These are phyloP conservation scores for Boehmeria nivea DNA, from an alignment of 306 rosid genomes.

Conservation along the genomic window DNA sequence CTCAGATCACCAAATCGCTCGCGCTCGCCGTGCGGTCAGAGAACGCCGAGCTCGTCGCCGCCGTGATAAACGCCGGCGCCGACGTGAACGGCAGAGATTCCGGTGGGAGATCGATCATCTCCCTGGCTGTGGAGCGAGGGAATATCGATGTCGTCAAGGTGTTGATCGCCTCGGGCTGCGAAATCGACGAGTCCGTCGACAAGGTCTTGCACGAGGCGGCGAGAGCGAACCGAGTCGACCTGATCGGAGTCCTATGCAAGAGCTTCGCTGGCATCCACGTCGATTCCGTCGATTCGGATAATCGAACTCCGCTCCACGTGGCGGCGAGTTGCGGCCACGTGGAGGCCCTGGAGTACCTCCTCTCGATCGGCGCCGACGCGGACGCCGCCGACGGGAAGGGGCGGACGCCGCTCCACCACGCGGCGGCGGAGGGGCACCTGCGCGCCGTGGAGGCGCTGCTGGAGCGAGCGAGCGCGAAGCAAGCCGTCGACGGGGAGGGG, in stretches of 20 bases:
- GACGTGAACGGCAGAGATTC: slow-evolving; percentile 35
- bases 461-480: slow-evolving; percentile 45
- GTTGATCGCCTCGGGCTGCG: slow-evolving; percentile 44
- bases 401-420: slow-evolving; percentile 67
- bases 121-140: slow-evolving; percentile 37
- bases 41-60: slow-evolving; percentile 28
- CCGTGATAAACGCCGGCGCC: slow-evolving; percentile 55
- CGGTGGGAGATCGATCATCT: slow-evolving; percentile 33
- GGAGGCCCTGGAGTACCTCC: slow-evolving; percentile 31
- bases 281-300: slow-evolving; percentile 30
- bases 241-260: slow-evolving; percentile 39
- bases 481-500: slow-evolving; percentile 42
- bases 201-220: slow-evolving; percentile 51
- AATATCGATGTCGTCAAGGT: slow-evolving; percentile 35
- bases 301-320: slow-evolving; percentile 55
- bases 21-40: slow-evolving; percentile 41
- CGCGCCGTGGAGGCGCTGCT: slow-evolving; percentile 44
- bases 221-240: slow-evolving; percentile 42
- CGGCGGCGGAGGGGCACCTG: slow-evolving; percentile 55
- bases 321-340: slow-evolving; percentile 54
- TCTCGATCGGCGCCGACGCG: slow-evolving; percentile 48
- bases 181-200: slow-evolving; percentile 28
- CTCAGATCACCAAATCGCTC: slow-evolving; percentile 45
- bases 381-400: slow-evolving; percentile 36
- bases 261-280: slow-evolving; percentile 23